Conservation (phyloP, 352 stramenopile species). For the Phytophthora foliorum region DNA sequence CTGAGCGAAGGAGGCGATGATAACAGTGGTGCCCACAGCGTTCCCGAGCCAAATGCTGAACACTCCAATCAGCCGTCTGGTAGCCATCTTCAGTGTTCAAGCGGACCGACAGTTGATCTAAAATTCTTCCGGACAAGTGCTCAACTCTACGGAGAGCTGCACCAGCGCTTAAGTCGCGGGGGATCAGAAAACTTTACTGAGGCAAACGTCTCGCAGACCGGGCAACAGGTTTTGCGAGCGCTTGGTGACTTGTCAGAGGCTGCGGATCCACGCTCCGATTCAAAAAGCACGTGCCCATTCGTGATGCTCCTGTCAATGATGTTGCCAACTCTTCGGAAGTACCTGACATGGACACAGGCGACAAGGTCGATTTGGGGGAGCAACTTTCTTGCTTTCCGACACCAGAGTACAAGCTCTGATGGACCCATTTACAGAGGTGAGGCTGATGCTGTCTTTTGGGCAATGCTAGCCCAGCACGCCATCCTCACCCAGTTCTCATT, state of each 20-base stretch:
- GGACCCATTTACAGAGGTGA: slow-evolving; percentile 15
- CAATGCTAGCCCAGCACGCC: slow-evolving; percentile 63
- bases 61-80: not conserved
- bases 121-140: slow-evolving; percentile 33
- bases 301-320: slow-evolving; percentile 76
- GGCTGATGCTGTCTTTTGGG: slow-evolving; percentile 35
- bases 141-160: slow-evolving; percentile 57
- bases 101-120: slow-evolving; percentile 17
- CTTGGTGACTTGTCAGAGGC: slow-evolving; percentile 30
- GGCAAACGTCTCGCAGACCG: slow-evolving; percentile 34
- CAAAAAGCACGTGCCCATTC: slow-evolving; percentile 46
- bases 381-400: slow-evolving; percentile 13
- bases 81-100: slow-evolving; percentile 1
- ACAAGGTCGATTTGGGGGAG: slow-evolving; percentile 51
- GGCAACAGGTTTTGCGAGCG: slow-evolving; percentile 39
- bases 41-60: not conserved
- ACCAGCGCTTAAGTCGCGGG: slow-evolving; percentile 30
- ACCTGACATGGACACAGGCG: slow-evolving; percentile 55
- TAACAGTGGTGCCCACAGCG: not conserved
- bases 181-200: slow-evolving; percentile 47
- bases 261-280: slow-evolving; percentile 20
- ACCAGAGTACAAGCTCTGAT: slow-evolving; percentile 21
- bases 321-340: slow-evolving; percentile 64
- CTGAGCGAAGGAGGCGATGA: slow-evolving; percentile 4
- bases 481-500: slow-evolving; percentile 45